phyloP scores from a whole-genome alignment of 306 rosid genomes.

The Cucurbita pepo region DNA sequence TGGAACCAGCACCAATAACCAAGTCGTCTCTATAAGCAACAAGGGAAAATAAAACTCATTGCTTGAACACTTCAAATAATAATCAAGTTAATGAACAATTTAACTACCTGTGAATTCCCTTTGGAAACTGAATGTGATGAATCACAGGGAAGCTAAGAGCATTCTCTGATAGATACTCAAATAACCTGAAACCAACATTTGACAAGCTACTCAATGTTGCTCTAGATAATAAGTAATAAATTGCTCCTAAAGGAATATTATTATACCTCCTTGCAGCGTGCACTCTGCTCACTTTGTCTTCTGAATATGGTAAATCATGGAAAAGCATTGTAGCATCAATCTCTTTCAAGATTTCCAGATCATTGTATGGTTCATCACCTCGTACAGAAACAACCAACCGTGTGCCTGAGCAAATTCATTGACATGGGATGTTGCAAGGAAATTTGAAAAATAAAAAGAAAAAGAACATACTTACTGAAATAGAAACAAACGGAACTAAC shows the following conservation, averaged over 20 bases:
- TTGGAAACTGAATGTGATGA: constrained; percentile 83
- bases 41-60: constrained; percentile 1
- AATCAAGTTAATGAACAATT: neutral
- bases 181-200: constrained; percentile 33
- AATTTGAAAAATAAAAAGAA: neutral
- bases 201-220: neutral
- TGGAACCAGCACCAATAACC: constrained; percentile 81
- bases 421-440: neutral
- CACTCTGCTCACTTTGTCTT: constrained; percentile 66
- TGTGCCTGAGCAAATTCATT: constrained; percentile 39
- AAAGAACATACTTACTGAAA: neutral
- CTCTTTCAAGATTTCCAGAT: constrained; percentile 54
- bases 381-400: constrained; percentile 75
- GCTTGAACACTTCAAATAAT: constrained; percentile 2
- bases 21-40: constrained; percentile 72
- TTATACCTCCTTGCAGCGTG: constrained; percentile 90
- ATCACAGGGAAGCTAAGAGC: constrained; percentile 68
- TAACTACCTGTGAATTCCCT: constrained; percentile 64
- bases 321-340: constrained; percentile 79
- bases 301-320: constrained; percentile 59
- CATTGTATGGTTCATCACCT: constrained; percentile 77
- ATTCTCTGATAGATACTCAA: constrained; percentile 65
- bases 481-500: neutral
- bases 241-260: neutral
- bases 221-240: neutral